These are phyloP conservation scores for Solanum microdontum DNA, from an alignment of 257 asterid genomes.

Conservation along the genomic window DNA sequence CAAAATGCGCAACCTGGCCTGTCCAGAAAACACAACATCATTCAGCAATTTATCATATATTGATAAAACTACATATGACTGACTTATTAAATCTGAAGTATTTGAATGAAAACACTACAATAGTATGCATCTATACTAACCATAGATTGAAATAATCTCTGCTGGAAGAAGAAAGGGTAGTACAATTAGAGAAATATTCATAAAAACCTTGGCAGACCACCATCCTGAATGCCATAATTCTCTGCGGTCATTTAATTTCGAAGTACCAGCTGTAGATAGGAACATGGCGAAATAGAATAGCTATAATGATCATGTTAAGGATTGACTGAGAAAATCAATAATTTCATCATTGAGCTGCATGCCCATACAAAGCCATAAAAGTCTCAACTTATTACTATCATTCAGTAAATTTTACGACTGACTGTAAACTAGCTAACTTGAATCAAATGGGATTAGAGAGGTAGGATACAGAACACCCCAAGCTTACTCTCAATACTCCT, in stretches of 20 bases:
- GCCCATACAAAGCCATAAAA: not conserved
- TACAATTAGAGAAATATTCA: constrained; percentile 18
- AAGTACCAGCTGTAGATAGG: constrained; percentile 42
- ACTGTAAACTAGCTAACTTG: not conserved
- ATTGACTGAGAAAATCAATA: not conserved
- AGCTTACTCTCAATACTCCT: constrained; percentile 43
- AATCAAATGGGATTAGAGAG: not conserved
- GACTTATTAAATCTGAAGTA: not conserved
- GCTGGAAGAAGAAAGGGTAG: constrained; percentile 33
- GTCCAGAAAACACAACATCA: constrained; percentile 2
- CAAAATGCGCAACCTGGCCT: constrained; percentile 46
- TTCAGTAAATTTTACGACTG: not conserved
- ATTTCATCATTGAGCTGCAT: not conserved
- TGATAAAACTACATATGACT: not conserved
- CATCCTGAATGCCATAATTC: constrained; percentile 43
- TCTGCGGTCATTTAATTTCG: constrained; percentile 27
- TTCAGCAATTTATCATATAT: not conserved
- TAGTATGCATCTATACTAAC: constrained; percentile 8
- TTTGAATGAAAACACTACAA: not conserved
- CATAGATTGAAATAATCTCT: constrained; percentile 23
- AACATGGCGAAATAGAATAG: constrained; percentile 37
- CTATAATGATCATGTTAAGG: constrained; percentile 24
- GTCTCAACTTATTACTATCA: not conserved
- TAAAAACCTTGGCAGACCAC: constrained; percentile 35
- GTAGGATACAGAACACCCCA: constrained; percentile 45